These are phyloP conservation scores for Aspergillus costaricaensis DNA, from an alignment of 2,329 filamentous ascomycete genomes.

Conservation along the genomic window DNA sequence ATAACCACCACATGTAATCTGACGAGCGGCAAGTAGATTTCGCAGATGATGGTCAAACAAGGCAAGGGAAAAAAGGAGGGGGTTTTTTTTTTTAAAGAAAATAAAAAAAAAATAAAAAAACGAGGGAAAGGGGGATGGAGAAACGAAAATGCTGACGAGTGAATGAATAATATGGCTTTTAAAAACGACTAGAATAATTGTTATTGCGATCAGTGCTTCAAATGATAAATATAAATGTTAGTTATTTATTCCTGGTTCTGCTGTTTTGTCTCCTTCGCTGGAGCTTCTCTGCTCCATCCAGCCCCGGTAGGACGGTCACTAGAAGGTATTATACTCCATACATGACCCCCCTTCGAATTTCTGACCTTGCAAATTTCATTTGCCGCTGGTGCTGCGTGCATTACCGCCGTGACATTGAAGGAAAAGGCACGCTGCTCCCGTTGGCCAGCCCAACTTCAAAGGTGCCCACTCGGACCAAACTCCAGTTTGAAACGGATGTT, in stretches of 20 bases:
- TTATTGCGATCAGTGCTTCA: neutral
- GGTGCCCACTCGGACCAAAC: conserved; percentile 19
- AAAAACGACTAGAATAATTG: neutral
- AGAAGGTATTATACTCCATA: neutral
- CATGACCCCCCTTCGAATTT: conserved; percentile 3
- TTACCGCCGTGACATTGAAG: conserved; percentile 10
- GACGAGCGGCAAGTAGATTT: neutral
- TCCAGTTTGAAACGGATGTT: conserved; percentile 20
- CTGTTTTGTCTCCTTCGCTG: neutral
- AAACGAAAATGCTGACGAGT: neutral
- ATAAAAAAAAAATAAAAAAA: neutral
- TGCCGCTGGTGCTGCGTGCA: conserved; percentile 3
- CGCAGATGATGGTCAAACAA: neutral
- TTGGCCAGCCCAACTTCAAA: conserved; percentile 13
- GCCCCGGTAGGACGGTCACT: neutral
- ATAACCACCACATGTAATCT: conserved; percentile 1
- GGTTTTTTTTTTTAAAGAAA: neutral
- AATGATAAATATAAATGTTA: neutral
- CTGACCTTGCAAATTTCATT: conserved; percentile 8
- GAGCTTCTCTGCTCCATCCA: neutral
- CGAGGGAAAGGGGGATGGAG: neutral
- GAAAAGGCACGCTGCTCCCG: conserved; percentile 19
- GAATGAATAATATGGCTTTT: neutral
- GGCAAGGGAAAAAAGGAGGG: conserved; percentile 2
- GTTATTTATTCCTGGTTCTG: neutral